phyloP scores from a whole-genome alignment of 805 yeast species.

The Jamesozyma spencerorum region DNA sequence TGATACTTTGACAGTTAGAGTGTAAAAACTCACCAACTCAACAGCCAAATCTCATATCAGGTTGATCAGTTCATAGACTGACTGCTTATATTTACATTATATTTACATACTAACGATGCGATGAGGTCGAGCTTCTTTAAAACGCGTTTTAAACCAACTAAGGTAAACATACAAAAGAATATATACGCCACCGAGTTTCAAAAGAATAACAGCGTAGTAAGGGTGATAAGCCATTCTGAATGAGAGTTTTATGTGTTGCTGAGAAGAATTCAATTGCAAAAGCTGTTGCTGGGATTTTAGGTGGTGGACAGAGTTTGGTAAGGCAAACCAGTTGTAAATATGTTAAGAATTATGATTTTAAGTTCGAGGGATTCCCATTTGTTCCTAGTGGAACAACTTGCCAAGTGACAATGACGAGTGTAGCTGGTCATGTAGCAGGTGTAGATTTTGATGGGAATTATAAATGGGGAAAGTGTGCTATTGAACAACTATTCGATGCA shows the following conservation, averaged over 20 bases:
- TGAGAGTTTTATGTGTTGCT: slow-evolving; percentile 88
- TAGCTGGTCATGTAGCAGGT: slow-evolving; percentile 71
- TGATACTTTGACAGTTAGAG: no score
- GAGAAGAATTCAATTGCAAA: slow-evolving; percentile 94
- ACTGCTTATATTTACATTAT: no score
- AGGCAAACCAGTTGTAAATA: slow-evolving; percentile 48
- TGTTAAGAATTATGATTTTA: slow-evolving; percentile 73
- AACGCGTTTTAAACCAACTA: no score
- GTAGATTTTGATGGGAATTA: slow-evolving; percentile 47
- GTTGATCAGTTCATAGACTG: no score
- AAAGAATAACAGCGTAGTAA: no score
- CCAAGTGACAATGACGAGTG: slow-evolving; percentile 85
- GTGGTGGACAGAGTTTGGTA: slow-evolving; percentile 54
- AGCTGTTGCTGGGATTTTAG: slow-evolving; percentile 56
- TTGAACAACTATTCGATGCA: slow-evolving; percentile 61
- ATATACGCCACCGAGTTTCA: no score
- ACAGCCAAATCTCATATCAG: no score
- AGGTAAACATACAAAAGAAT: no score
- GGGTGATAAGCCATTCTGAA: slow-evolving; percentile 23
- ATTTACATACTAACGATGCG: no score
- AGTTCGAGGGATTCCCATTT: slow-evolving; percentile 49
- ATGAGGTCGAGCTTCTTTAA: no score
- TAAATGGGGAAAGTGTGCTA: slow-evolving; percentile 59
- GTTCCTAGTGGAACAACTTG: slow-evolving; percentile 42
- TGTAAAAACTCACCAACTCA: no score